Conservation (phyloP, 2,329 filamentous ascomycete species). For the Colletotrichum musae region DNA sequence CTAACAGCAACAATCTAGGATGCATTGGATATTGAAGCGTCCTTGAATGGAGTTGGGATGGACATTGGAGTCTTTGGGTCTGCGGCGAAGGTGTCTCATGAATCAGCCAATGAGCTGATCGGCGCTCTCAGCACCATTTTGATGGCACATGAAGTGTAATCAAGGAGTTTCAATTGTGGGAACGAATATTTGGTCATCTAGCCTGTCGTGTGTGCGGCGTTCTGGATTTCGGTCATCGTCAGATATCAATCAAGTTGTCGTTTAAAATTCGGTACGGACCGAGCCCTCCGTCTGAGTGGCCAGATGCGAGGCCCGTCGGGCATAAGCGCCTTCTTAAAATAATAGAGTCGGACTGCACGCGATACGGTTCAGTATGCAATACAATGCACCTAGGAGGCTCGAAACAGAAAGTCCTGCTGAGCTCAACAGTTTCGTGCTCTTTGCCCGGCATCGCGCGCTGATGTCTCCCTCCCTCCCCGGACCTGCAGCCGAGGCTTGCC, state of each 20-base stretch:
- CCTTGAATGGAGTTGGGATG: conserved; percentile 48
- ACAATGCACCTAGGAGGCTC: neutral
- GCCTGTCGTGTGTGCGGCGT: neutral
- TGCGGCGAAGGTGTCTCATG: conserved; percentile 21
- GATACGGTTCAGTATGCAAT: neutral
- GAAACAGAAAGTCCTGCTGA: neutral
- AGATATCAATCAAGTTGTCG: neutral
- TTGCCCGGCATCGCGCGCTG: neutral
- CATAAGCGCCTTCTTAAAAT: neutral
- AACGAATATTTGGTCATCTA: neutral
- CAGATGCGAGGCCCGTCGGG: neutral
- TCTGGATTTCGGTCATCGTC: neutral
- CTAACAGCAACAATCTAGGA: conserved; percentile 47
- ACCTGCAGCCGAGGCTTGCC: no score
- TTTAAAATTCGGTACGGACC: conserved; percentile 15
- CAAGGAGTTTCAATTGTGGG: neutral
- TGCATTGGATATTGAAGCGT: conserved; percentile 58
- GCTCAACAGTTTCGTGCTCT: neutral
- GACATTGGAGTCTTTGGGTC: conserved; percentile 59
- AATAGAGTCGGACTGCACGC: neutral
- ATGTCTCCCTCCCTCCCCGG: no score
- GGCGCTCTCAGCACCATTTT: conserved; percentile 7
- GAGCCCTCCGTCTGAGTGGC: neutral
- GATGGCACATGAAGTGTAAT: neutral
- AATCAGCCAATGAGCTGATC: conserved; percentile 7